A percentile compares a stretch with the other conserved stretches of the same genome.
Evolutionary conservation across 2,329 filamentous ascomycete genomes (phyloP).

Genomic region (Ambrosiella beaveri): DNA sequence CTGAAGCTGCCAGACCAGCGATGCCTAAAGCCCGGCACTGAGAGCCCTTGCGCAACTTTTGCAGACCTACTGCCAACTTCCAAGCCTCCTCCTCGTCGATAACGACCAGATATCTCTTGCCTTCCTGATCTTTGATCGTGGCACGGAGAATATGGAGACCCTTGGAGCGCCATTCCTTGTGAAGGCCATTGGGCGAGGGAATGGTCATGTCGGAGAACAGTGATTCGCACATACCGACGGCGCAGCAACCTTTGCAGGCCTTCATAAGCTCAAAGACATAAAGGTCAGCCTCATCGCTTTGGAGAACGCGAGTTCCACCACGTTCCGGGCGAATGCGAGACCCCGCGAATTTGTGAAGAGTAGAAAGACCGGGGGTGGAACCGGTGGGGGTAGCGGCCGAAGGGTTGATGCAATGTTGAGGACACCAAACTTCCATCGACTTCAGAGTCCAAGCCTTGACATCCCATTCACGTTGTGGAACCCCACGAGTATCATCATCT

Average conservation of each 20-base stretch:
- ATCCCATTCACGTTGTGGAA: slow-evolving; percentile 96
- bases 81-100: slow-evolving; percentile 47
- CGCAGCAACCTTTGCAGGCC: slow-evolving; percentile 47
- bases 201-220: slow-evolving; percentile 28
- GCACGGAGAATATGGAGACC: slow-evolving; percentile 46
- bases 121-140: slow-evolving; percentile 47
- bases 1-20: slow-evolving; percentile 34
- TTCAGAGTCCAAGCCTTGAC: slow-evolving; percentile 97
- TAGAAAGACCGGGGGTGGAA: slow-evolving; percentile 24
- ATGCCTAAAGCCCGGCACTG: slow-evolving; percentile 44
- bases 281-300: slow-evolving; percentile 48
- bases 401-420: slow-evolving; percentile 40
- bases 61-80: slow-evolving; percentile 47
- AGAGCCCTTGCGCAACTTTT: slow-evolving; percentile 41
- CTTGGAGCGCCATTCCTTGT: slow-evolving; percentile 35
- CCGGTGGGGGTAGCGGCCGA: slow-evolving; percentile 25
- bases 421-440: slow-evolving; percentile 73
- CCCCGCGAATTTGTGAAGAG: slow-evolving; percentile 30
- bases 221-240: slow-evolving; percentile 32
- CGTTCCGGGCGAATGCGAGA: slow-evolving; percentile 30
- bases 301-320: slow-evolving; percentile 33
- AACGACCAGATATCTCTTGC: slow-evolving; percentile 48
- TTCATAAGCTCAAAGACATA: slow-evolving; percentile 45
- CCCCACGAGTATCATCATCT: slow-evolving; percentile 80
- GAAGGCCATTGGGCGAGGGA: slow-evolving; percentile 25